Base-by-base conservation (phyloP, 495 filamentous ascomycete species). In the Neurospora hispaniola region DNA sequence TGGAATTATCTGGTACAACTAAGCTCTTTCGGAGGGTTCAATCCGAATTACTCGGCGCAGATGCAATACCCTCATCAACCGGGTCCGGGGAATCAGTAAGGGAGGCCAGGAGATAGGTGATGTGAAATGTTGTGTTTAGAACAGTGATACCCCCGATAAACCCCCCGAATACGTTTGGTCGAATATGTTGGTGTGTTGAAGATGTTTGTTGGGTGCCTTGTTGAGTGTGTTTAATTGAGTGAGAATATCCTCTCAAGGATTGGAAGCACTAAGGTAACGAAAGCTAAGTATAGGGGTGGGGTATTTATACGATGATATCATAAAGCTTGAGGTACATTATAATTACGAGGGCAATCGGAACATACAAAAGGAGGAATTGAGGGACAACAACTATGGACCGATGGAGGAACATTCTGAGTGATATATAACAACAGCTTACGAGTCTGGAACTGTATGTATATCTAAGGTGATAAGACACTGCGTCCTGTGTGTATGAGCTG, bases 1-100 rank as follows among this genome's bases (percentile, higher is more conserved):
- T 84, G 82, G 83, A 81, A 81, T 48, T 84, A 81, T 69, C 48
- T 85, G 16, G 77, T 84, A 43, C 83, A 84, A 73, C 81, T 82
- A 35, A 73, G 72, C 59, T 74, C 74, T 27, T 76, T 76, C 43
- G 80, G 82, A 8, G 81, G 81, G 43, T 83, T 80, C 71, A 81
- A 76, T 62, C 75, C 79, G 12, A 23, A 66, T 14, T 66, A 66
- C 54, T 66, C 54, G 54, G 54, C 54, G 54, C 54, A 66, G 31
- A 66, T 66, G 31, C 54, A 66, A 27, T 66, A 66, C 54, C 54
- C 54, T 9, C 54, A 66, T 35, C 54, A 66, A 66, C 54, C 23
- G 54, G 54, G 54, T 38, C 54, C 54, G 54, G 54, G 54, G 27
- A 66, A 66, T 66, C 12, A 66, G 27, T 66, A 14, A 66, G 54